Percentiles rank a stretch among this genome's conserved stretches.
These are phyloP conservation scores for Yarrowia porcina DNA, from an alignment of 805 yeast genomes.

Conservation along the genomic window DNA sequence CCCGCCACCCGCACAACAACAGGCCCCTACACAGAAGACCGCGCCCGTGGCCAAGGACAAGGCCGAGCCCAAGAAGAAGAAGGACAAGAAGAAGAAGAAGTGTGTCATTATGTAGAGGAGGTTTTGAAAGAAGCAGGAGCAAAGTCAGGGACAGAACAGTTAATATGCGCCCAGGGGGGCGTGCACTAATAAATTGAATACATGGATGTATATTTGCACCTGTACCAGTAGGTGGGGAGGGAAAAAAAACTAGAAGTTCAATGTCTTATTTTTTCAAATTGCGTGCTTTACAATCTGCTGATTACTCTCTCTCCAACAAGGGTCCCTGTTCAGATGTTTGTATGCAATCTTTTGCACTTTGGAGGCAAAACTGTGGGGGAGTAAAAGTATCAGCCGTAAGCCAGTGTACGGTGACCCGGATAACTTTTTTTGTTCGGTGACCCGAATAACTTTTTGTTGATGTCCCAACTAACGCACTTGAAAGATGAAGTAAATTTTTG, in stretches of 20 bases:
- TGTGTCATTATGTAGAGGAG: slow-evolving; percentile 15
- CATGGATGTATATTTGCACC: background rate
- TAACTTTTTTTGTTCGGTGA: no score
- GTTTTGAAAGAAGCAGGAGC: background rate
- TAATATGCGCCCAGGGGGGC: slow-evolving; percentile 16
- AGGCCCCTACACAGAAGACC: slow-evolving; percentile 8
- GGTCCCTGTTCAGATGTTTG: no score
- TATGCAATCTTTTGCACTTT: background rate
- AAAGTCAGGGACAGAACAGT: background rate
- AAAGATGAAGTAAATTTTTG: no score
- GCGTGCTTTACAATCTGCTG: background rate
- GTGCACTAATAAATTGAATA: slow-evolving; percentile 15
- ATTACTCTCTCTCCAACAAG: background rate
- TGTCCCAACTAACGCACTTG: no score
- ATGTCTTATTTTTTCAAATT: background rate
- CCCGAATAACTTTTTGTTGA: no score
- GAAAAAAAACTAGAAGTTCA: no score
- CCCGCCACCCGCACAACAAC: slow-evolving; percentile 15
- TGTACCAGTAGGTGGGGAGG: background rate
- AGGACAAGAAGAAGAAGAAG: slow-evolving; percentile 25
- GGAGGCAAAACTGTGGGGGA: background rate
- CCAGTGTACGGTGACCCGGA: no score
- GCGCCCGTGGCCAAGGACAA: slow-evolving; percentile 6
- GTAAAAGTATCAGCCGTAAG: no score
- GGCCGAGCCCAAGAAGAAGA: slow-evolving; percentile 24